phyloP scores from a whole-genome alignment of 257 asterid genomes.

The Eustoma russellianum region DNA sequence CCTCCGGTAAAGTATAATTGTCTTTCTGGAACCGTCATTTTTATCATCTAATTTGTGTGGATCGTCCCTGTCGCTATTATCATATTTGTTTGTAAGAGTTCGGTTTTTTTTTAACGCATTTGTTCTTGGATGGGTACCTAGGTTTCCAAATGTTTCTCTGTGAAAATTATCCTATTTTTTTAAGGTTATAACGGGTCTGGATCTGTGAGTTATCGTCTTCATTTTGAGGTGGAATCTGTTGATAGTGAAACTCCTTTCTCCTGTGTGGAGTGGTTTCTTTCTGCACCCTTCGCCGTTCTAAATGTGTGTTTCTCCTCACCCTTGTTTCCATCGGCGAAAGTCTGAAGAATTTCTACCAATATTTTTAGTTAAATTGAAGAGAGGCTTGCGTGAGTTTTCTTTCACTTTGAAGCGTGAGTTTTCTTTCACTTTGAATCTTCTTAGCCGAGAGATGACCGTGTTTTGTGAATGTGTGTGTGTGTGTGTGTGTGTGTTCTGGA shows the following conservation, averaged over 20 bases:
- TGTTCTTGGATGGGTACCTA: neutral
- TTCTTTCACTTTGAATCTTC: too few relatives aligned
- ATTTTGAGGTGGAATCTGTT: neutral
- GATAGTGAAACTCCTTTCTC: neutral
- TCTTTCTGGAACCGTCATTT: neutral
- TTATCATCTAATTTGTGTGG: neutral
- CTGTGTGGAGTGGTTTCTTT: too few relatives aligned
- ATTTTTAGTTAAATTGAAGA: neutral
- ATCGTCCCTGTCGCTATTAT: neutral
- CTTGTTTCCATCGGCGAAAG: too few relatives aligned
- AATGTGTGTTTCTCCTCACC: too few relatives aligned
- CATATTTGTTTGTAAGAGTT: too few relatives aligned
- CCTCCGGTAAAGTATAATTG: slow-evolving; percentile 7
- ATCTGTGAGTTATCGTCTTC: neutral
- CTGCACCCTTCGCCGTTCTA: too few relatives aligned
- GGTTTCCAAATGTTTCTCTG: too few relatives aligned
- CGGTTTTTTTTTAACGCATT: neutral
- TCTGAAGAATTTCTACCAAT: neutral
- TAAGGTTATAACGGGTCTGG: neutral
- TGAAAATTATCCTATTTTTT: neutral
- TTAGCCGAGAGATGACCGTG: too few relatives aligned
- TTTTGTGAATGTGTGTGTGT: too few relatives aligned
- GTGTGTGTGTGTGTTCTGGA: too few relatives aligned
- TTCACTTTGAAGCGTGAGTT: too few relatives aligned
- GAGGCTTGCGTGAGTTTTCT: too few relatives aligned